phyloP scores from a whole-genome alignment of 1,139 yeast genomes.

The Suhomyces panamericanus region DNA sequence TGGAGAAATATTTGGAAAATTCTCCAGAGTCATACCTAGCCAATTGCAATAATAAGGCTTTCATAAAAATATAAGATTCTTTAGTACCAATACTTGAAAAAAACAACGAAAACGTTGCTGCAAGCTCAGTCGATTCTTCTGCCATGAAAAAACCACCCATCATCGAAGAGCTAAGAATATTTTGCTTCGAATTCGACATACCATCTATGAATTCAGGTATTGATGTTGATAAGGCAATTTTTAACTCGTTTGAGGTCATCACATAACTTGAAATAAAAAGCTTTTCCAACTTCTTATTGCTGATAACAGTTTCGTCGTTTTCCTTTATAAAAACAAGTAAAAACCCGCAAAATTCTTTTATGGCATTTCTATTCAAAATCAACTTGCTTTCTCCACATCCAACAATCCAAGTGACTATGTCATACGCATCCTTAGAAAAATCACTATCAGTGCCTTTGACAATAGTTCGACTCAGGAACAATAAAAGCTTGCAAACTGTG shows the following conservation, averaged over 20 bases:
- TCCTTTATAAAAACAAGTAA: conserved; percentile 15
- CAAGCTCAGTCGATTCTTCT: conserved; percentile 37
- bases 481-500: conserved; percentile 28
- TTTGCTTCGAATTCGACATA: conserved; percentile 18
- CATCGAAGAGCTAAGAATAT: conserved; percentile 33
- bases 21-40: conserved; percentile 38
- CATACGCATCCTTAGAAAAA: conserved; percentile 33
- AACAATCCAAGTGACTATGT: conserved; percentile 35
- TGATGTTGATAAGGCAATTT: conserved; percentile 14
- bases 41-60: conserved; percentile 42
- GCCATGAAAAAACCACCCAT: conserved; percentile 34
- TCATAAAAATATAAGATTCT: conserved; percentile 29
- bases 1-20: conserved; percentile 31
- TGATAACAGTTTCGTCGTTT: conserved; percentile 14
- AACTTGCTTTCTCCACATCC: conserved; percentile 31
- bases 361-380: conserved; percentile 25
- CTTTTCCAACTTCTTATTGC: conserved; percentile 14
- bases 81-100: conserved; percentile 31
- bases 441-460: conserved; percentile 18
- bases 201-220: conserved; percentile 9
- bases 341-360: conserved; percentile 22
- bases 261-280: conserved; percentile 17
- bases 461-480: conserved; percentile 16
- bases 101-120: conserved; percentile 41
- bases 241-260: conserved; percentile 22